Percentiles rank a stretch among this genome's conserved stretches.
phyloP scores from a whole-genome alignment of 768 basidiomycete species.

The Auriculariales sp. region DNA sequence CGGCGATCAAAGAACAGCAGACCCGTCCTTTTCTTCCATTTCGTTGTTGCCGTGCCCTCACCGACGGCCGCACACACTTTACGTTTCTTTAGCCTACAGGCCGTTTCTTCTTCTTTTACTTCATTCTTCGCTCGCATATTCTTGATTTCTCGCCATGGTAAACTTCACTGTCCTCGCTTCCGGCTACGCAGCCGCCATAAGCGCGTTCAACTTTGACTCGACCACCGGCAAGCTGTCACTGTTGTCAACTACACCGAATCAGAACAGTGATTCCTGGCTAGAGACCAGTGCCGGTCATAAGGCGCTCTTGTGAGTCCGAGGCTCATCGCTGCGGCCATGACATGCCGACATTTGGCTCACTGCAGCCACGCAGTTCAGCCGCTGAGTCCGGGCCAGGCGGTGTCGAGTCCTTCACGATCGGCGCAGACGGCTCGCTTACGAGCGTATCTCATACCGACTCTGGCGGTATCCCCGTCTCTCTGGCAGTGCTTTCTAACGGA shows the following conservation, averaged over 20 bases:
- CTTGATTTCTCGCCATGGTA: slow-evolving; percentile 30
- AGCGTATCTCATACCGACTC: not conserved
- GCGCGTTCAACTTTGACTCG: slow-evolving; percentile 47
- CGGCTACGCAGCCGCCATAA: slow-evolving; percentile 45
- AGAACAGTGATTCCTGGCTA: not conserved
- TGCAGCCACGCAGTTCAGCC: not conserved
- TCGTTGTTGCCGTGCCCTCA: no score
- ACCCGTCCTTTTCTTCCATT: no score
- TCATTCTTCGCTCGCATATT: not conserved
- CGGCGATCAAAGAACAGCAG: no score
- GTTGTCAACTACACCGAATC: slow-evolving; percentile 22
- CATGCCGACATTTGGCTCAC: not conserved
- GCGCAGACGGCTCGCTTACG: not conserved
- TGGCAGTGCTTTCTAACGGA: not conserved
- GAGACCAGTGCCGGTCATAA: not conserved
- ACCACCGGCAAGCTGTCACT: slow-evolving; percentile 30
- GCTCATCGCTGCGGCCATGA: no score
- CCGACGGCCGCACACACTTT: no score
- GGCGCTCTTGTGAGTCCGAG: not conserved
- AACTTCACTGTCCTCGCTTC: slow-evolving; percentile 55
- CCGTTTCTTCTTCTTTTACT: not conserved
- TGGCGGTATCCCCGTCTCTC: not conserved
- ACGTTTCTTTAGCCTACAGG: no score
- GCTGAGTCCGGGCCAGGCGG: slow-evolving; percentile 2
- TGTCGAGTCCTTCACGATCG: not conserved